Evolutionary conservation across 345 rosid genomes (phyloP).

Genomic region (Bretschneidera sinensis): DNA sequence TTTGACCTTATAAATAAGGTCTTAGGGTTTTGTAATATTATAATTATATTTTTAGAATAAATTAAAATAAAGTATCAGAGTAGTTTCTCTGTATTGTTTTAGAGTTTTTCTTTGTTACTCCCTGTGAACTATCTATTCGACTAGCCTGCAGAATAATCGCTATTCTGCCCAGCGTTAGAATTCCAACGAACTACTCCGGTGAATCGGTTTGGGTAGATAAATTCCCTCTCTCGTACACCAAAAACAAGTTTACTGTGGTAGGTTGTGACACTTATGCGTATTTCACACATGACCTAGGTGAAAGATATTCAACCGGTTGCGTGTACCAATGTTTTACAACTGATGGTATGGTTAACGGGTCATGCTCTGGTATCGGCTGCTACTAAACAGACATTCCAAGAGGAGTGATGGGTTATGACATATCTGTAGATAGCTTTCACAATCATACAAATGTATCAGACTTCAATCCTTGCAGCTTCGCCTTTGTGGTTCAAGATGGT

Average conservation of each 20-base stretch:
- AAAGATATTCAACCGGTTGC: constrained; percentile 30
- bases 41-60: no score
- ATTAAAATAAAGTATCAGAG: no score
- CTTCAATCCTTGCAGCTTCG: constrained; percentile 31
- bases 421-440: not conserved
- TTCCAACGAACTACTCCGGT: no score
- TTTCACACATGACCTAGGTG: not conserved
- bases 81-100: no score
- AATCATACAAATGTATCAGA: constrained; percentile 5
- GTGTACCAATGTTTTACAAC: constrained; percentile 25
- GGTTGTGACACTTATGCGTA: constrained; percentile 31
- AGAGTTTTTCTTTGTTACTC: no score
- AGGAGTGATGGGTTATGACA: constrained; percentile 6
- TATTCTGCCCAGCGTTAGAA: no score
- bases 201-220: no score
- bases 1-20: no score
- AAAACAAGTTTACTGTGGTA: constrained; percentile 31
- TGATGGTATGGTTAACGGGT: constrained; percentile 7
- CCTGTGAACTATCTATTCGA: no score
- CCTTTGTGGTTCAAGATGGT: constrained; percentile 21
- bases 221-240: no score
- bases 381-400: constrained; percentile 36
- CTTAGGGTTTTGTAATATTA: no score
- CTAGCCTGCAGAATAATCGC: no score
- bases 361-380: constrained; percentile 38